Evolutionary conservation across 169 alveolate species (phyloP).

Genomic region (Condylostoma magnum): DNA sequence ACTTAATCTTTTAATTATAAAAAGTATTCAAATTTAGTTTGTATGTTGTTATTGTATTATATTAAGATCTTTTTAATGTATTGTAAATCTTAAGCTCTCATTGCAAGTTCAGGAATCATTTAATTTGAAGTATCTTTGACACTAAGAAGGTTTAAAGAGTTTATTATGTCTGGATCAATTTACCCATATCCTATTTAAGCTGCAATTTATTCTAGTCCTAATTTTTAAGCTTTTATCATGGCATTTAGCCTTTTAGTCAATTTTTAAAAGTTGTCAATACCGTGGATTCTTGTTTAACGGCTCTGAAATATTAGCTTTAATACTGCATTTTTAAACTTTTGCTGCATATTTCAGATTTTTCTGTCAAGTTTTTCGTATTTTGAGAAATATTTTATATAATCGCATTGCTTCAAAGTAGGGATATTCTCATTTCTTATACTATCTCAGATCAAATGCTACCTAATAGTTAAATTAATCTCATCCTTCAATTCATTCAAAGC

Average conservation of each 20-base stretch:
- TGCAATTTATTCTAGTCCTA: neutral
- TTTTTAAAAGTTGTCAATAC: neutral
- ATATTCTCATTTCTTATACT: neutral
- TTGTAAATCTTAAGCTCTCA: too few species aligned
- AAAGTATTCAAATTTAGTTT: too few species aligned
- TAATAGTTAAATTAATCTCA: neutral
- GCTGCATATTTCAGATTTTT: neutral
- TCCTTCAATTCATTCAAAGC: neutral
- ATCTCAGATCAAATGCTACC: neutral
- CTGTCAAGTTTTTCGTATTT: neutral
- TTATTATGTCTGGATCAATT: neutral
- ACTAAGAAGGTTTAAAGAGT: neutral
- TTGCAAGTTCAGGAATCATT: conserved; percentile 8
- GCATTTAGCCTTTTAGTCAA: conserved; percentile 6
- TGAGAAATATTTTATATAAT: neutral
- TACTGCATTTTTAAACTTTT: conserved; percentile 9
- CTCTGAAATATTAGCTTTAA: neutral
- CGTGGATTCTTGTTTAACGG: neutral
- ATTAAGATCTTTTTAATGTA: too few species aligned
- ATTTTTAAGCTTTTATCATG: neutral
- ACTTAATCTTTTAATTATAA: too few species aligned
- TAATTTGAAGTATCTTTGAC: neutral
- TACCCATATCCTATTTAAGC: neutral
- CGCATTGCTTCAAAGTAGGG: neutral
- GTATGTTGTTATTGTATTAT: too few species aligned